Evolutionary conservation across 2,329 filamentous ascomycete genomes (phyloP).

Genomic region (Colletotrichum plurivorum): DNA sequence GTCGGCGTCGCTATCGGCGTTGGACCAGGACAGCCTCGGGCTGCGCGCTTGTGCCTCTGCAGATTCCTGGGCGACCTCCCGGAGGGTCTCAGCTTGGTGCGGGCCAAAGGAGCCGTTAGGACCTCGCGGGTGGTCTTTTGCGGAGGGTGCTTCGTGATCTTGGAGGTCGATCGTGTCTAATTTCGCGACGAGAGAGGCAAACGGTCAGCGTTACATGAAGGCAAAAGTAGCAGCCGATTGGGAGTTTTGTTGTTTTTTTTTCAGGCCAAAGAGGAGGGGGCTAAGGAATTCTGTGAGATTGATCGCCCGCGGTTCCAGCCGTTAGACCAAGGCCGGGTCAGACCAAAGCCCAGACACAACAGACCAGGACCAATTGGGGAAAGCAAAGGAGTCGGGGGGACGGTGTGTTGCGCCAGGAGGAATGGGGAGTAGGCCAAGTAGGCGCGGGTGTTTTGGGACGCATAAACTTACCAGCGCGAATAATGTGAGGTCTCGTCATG

Average conservation of each 20-base stretch:
- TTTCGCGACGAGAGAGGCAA: conserved; percentile 25
- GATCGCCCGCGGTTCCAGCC: conserved; percentile 37
- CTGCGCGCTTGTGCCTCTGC: conserved; percentile 79
- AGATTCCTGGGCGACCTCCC: conserved; percentile 83
- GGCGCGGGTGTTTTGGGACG: conserved; percentile 39
- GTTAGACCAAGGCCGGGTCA: conserved; percentile 38
- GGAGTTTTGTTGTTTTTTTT: conserved; percentile 9
- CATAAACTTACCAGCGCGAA: conserved; percentile 69
- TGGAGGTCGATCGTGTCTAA: conserved; percentile 96
- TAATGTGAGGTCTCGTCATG: conserved; percentile 73
- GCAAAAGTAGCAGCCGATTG: conserved; percentile 7
- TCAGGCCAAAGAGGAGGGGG: conserved; percentile 19
- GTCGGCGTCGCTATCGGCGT: conserved; percentile 56
- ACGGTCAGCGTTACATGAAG: conserved; percentile 38
- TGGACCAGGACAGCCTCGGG: conserved; percentile 71
- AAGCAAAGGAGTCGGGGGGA: conserved; percentile 31
- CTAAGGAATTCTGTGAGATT: conserved; percentile 36
- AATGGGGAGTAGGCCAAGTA: conserved; percentile 18
- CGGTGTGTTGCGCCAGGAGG: conserved; percentile 35
- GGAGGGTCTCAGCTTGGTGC: conserved; percentile 88
- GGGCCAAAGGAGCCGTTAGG: conserved; percentile 67
- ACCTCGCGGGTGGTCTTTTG: conserved; percentile 79
- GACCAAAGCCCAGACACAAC: conserved; percentile 38
- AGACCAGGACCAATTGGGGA: conserved; percentile 31
- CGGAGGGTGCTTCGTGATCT: conserved; percentile 84